A percentile compares a stretch with the other conserved stretches of the same genome.
These are phyloP conservation scores for Zygosaccharomyces sapae DNA, from an alignment of 1,139 yeast genomes.

Conservation along the genomic window DNA sequence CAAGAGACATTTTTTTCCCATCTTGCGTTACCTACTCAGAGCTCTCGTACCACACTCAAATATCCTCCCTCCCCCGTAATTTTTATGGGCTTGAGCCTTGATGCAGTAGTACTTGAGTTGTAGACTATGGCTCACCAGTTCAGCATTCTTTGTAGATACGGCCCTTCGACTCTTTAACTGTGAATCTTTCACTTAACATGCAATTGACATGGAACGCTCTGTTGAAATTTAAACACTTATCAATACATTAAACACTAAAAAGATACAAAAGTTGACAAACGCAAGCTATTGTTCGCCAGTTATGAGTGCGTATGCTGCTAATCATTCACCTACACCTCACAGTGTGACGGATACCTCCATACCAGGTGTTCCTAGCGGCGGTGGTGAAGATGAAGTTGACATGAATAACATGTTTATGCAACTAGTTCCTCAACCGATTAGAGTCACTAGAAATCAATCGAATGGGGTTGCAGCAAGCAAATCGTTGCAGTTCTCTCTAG, in stretches of 20 bases:
- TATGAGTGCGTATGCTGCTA: conserved; percentile 1
- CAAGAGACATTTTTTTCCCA: too few species aligned
- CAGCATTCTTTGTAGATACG: too few species aligned
- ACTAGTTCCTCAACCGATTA: conserved; percentile 31
- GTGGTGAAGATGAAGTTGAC: conserved; percentile 14
- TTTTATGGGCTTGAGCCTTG: too few species aligned
- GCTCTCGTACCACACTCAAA: too few species aligned
- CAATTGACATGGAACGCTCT: background rate
- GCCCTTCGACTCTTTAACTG: too few species aligned
- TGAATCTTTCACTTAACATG: too few species aligned
- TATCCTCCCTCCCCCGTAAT: too few species aligned
- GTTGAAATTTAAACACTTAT: background rate
- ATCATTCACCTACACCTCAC: conserved; percentile 15
- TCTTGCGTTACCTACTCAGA: too few species aligned
- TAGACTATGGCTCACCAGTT: too few species aligned
- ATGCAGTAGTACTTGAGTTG: too few species aligned
- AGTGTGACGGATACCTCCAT: conserved; percentile 9
- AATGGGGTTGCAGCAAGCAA: conserved; percentile 25
- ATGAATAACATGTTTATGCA: conserved; percentile 24
- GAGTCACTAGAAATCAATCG: conserved; percentile 30
- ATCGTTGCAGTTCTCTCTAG: conserved; percentile 30
- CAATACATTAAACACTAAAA: background rate
- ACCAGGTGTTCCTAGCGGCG: conserved; percentile 7
- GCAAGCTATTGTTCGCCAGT: too few species aligned
- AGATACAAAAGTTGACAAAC: too few species aligned